Evolutionary conservation across 2,329 filamentous ascomycete species (phyloP), one percentile per base, ranked within the genome.

Genomic region (Cyphellophora europaea): DNA sequence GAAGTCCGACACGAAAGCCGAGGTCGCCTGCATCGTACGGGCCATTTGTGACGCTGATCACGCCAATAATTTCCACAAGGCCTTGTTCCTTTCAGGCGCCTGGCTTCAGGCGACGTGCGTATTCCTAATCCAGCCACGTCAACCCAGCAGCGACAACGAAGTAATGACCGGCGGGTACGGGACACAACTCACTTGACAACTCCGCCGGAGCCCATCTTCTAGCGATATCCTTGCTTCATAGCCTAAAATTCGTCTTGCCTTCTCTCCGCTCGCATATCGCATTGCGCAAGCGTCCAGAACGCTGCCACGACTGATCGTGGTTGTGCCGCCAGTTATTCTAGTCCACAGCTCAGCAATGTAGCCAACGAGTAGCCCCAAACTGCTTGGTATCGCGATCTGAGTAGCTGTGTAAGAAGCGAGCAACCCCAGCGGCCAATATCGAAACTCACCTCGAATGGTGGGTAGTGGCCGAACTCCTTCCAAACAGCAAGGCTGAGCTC

Each of bases 241-340:
- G 12, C 70, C 69, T 42, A 77, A 46, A 2, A 77, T 53, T 32
- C 49, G 48, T 41, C 53, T 63, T 27, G 71, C 72, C 47, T 72
- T 74, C 10, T 56, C 52, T 18, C 69, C 67, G 46, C 60, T 67
- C 13, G 67, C 65, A 58, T 75, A 77, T 34, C 69, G 56, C 31
- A 63, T 57, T 25, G 65, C 59, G 38, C 66, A 66, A 21, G 65
- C 72, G 56, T 77, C 74, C 44, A 59, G 61, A 3, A 77, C 66
- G 43, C 67, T 66, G 2, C 72, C 73, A 23, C 67, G 57, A 51
- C 66, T 67, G 33, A 77, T 51, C 11, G 62, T 67, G 4, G 59
- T 56, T 17, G 64, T 53, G 3, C 47, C 52, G 0, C 69, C 66
- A 5, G 57, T 62, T 5, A 65, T 36, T 61, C 68, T 71, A 19